Base-by-base conservation (phyloP, 805 yeast genomes). In the Teunomyces lycoperdinae region DNA sequence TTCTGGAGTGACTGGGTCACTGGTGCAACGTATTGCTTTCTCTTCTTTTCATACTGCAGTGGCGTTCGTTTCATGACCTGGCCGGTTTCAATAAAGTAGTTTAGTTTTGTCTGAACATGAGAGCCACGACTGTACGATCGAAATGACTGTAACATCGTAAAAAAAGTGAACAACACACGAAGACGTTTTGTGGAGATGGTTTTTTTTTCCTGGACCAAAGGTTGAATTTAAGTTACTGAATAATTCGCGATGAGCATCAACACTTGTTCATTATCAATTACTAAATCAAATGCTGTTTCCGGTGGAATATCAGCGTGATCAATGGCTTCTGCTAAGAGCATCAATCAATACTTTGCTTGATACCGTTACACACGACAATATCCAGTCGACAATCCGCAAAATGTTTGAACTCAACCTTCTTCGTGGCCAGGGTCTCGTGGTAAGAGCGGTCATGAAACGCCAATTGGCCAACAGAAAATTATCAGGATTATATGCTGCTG, bases 341-440 rank as follows among this genome's bases (percentile, higher is more conserved):
- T 9, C 40, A 8, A 52, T 53, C 26, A 76, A 79, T 41, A 73
- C 77, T 1, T 61, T 71, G 7, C 60, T 87, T 14, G 77, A 78
- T 52, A 72, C 69, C 43, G 73, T 78, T 2, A 73, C 71, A 48
- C 61, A 58, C 4, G 52, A 63, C 2, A 84, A 85, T 51, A 60
- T 88, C 26, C 74, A 74, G 46, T 67, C 64, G 2, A 68, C 77
- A 2, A 78, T 77, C 6, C 60, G 70, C 13, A 78, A 75, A 4
- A 60, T 89, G 3, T 80, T 87, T 58, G 63, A 71, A 39, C 58
- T 77, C 47, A 89, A 90, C 58, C 49, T 90, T 9, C 51, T 75
- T 1, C 65, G 88, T 43, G 91, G 85, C 0, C 67, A 74, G 29
- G 91, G 91, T 0, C 53, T 84, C 1, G 62, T 87, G 8, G 79